Base-by-base conservation (phyloP, 1,284 basidiomycete species). In the Boletus sp. region DNA sequence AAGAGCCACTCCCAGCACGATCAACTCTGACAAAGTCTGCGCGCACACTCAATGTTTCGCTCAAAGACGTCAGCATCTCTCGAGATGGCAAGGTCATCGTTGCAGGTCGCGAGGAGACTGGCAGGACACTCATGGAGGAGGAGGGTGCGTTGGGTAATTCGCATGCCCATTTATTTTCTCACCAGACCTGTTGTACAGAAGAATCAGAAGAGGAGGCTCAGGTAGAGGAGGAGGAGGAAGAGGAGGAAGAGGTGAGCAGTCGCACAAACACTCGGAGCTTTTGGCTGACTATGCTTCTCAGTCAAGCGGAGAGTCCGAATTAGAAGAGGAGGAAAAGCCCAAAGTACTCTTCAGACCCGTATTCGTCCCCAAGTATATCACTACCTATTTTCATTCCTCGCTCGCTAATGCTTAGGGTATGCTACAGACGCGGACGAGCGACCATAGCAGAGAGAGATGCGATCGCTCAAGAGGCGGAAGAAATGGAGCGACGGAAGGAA, bases 331-430 rank as follows among this genome's bases (percentile, higher is more conserved):
- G 64, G 88, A 87, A 68, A 79, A 79, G 47, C 82, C 84, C 3
- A 83, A 90, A 77, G 63, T 82, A 64, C 79, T 84, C 67, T 93
- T 95, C 75, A 86, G 94, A 65, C 95, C 95, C 2, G 88, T 96
- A 1, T 97, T 97, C 72, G 85, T 97, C 17, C 91, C 93, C 58
- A 97, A 96, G 93, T 94, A 72, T 38, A 64, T 56, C 44, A 19
- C 25, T 30, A 35, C 19, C 53, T 48, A 48, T 33, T 61, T 43
- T 28, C 52, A 30, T 46, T 46, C 21, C 35, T 55, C 35, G 3
- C 25, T 35, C n/a, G 43, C 52, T 58, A 21, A 71, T 49, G 13
- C 28, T 25, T n/a, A n/a, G 44, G 28, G 27, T 35, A 49, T 54
- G 35, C 52, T 59, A 17, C 69, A 94, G 93, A 76, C 90, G 90